phyloP scores from a whole-genome alignment of 2,329 filamentous ascomycete species.

The Colletotrichum musicola region DNA sequence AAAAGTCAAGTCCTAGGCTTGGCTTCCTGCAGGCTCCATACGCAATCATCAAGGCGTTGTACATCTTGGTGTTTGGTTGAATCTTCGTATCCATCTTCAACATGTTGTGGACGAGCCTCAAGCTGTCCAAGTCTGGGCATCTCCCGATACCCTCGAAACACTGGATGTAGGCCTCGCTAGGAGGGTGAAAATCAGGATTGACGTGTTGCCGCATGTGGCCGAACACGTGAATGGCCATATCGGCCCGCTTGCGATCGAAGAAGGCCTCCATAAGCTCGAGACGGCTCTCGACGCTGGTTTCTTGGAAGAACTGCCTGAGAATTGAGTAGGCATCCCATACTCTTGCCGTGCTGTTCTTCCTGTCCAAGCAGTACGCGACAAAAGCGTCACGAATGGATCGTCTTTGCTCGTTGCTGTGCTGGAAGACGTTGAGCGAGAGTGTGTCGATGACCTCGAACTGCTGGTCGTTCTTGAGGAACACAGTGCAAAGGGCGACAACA shows the following conservation, averaged over 20 bases:
- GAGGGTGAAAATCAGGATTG: constrained; percentile 73
- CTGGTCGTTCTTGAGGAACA: constrained; percentile 82
- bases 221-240: constrained; percentile 90
- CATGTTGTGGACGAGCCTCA: constrained; percentile 89
- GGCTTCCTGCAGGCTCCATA: constrained; percentile 79
- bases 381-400: constrained; percentile 75
- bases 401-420: constrained; percentile 79
- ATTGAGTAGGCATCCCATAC: constrained; percentile 76
- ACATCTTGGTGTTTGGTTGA: constrained; percentile 79
- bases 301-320: constrained; percentile 73
- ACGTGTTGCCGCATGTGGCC: constrained; percentile 91
- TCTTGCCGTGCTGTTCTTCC: constrained; percentile 70
- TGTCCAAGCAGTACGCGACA: constrained; percentile 75
- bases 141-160: constrained; percentile 82
- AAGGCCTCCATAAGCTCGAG: constrained; percentile 84
- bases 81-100: constrained; percentile 91
- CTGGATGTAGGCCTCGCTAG: constrained; percentile 78
- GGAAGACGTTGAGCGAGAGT: constrained; percentile 79
- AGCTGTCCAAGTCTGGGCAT: constrained; percentile 61
- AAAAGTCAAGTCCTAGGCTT: constrained; percentile 79
- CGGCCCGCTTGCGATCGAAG: constrained; percentile 80
- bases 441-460: constrained; percentile 84
- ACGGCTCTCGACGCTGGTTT: constrained; percentile 74
- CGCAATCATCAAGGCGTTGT: constrained; percentile 89
- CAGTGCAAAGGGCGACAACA: constrained; percentile 77